Evolutionary conservation across 495 filamentous ascomycete genomes (phyloP).

Genomic region (Trichoderma orchidacearum): DNA sequence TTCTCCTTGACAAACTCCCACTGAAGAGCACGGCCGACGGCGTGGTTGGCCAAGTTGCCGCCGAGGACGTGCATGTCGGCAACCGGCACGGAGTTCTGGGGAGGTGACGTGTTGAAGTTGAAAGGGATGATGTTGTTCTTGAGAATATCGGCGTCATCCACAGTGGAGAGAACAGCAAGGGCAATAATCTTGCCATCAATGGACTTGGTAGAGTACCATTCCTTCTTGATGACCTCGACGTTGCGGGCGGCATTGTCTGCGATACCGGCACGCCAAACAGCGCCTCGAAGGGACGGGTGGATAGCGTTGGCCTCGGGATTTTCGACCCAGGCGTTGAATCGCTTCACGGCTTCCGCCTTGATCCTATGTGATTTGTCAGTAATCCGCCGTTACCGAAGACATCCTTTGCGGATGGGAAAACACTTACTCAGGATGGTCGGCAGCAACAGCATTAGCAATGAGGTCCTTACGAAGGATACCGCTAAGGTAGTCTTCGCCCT

Average conservation of each 20-base stretch:
- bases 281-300: conserved; percentile 63
- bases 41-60: conserved; percentile 55
- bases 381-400: background rate
- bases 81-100: conserved; percentile 25
- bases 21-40: conserved; percentile 49
- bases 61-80: conserved; percentile 81
- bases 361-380: conserved; percentile 30
- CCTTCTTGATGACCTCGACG: conserved; percentile 56
- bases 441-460: conserved; percentile 56
- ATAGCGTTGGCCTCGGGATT: conserved; percentile 54
- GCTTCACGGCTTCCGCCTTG: conserved; percentile 52
- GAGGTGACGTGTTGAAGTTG: conserved; percentile 62
- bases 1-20: conserved; percentile 78
- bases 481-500: conserved; percentile 68
- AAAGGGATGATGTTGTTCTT: conserved; percentile 61
- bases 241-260: conserved; percentile 53
- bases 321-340: conserved; percentile 61
- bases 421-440: conserved; percentile 57
- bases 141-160: conserved; percentile 53
- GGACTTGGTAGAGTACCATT: conserved; percentile 66
- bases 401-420: background rate
- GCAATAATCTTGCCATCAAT: conserved; percentile 84
- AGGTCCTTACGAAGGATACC: conserved; percentile 69
- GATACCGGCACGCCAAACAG: conserved; percentile 70
- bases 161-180: conserved; percentile 62